Evolutionary conservation across 257 asterid genomes (phyloP), one percentile per base, ranked within the genome.

Genomic region (Primulina huaijiensis): DNA sequence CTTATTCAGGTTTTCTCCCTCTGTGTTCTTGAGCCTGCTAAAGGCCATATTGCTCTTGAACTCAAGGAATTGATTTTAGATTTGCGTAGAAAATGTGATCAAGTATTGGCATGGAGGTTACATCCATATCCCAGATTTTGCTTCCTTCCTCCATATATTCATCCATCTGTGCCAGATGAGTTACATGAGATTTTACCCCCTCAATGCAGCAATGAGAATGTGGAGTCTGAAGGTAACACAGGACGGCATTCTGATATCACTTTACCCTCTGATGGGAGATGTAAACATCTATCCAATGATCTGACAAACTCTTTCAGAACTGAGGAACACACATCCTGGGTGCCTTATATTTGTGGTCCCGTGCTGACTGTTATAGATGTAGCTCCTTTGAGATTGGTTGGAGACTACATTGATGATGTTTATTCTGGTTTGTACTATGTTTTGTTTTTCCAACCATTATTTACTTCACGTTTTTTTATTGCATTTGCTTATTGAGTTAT

Each of bases 361-460:
- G n/a, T 82, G 77, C 64, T 82, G 68, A 85, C 99, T 61, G 80
- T 91, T 73, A 72, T 80, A 72, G 99, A 94, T 84, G 99, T 91
- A 70, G 97, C 97, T 68, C 97, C 99, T 6, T 89, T 94, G 69
- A 84, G 80, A 79, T 84, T 94, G 68, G 92, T 79, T 76, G 88
- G 82, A 70, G 85, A 78, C 83, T 94, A 81, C 75, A 78, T 91
- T 14, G 82, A 85, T 62, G 99, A 94, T 71, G 91, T 91, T 80
- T 83, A 87, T 82, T 72, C 85, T 71, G 96, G 99, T 91, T 77
- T 58, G 89, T 75, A 68, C 62, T 74, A 62, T 65, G 33, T 33
- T 53, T 31, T 74, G 62, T 4, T 73, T 79, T 72, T 63, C 53
- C 50, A 33, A 40, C 38, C 19, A 65, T 70, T 78, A 53, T 66